Evolutionary conservation across 257 asterid genomes (phyloP).

Genomic region (Fraxinus quadrangulata): DNA sequence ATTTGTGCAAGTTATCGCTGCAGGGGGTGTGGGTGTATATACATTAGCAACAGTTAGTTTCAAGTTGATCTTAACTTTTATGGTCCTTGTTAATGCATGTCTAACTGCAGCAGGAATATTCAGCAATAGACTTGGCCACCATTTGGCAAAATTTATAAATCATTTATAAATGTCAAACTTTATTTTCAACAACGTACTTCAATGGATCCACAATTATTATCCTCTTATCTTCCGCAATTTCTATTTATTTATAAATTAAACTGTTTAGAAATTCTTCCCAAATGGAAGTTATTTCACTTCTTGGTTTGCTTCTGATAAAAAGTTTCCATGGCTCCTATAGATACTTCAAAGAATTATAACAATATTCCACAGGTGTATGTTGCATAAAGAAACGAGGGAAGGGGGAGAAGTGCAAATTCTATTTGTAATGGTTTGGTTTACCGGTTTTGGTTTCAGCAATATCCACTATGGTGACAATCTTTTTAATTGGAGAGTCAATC

Average conservation of each 20-base stretch:
- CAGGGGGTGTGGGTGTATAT: too few species aligned
- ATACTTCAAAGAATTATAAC: too few species aligned
- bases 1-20: too few species aligned
- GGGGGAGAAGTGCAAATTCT: not conserved
- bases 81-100: not conserved
- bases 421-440: not conserved
- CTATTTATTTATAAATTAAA: too few species aligned
- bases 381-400: not conserved
- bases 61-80: not conserved
- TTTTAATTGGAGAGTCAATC: not conserved
- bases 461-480: not conserved
- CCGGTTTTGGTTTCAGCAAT: not conserved
- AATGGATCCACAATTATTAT: too few species aligned
- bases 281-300: not conserved
- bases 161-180: too few species aligned
- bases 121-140: not conserved
- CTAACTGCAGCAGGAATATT: too few species aligned
- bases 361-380: not conserved
- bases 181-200: too few species aligned
- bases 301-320: not conserved
- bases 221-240: too few species aligned
- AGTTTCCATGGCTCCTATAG: not conserved
- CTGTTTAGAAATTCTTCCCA: too few species aligned
- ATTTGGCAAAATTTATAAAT: too few species aligned
- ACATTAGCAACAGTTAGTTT: too few species aligned